Base-by-base conservation (phyloP, 2,329 filamentous ascomycete species). In the Penicillium frequentans region DNA sequence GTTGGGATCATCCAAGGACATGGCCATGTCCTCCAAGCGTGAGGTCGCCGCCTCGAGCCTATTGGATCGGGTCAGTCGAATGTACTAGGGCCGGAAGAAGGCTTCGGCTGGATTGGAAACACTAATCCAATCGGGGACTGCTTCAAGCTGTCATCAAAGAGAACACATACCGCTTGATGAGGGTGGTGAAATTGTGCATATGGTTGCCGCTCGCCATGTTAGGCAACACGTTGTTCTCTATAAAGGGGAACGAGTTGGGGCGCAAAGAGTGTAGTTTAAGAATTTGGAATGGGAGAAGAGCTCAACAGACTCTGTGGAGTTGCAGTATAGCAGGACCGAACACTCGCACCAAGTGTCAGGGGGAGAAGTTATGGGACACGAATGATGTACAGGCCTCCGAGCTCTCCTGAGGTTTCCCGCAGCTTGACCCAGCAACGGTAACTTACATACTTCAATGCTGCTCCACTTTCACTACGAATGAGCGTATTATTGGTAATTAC, bases 11-110 rank as follows among this genome's bases (percentile, higher is more conserved):
- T 78, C 76, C 46, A 79, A 86, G 16, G 91, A 89, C 64, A 90
- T 87, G 46, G 95, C 93, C 70, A 99, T 96, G 75, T 99, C 95
- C 80, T 99, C 95, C 55, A 99, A 86, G 57, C 95, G 88, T 63
- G 92, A 95, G 52, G 95, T 99, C 39, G 95, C 95, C 74, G 95
- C 95, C 83, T 99, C 95, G 67, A 99, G 90, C 79, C 95, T 99
- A 81, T 71, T 76, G 58, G 86, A 74, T 86, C 70, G 74, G 64
- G 71, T 76, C 69, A 77, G 68, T 49, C 24, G 42, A 33, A 19
- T 63, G 55, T 61, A 29, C 16, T 11, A 39, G 37, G 5, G 35
- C 16, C 45, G 9, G 48, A 7, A 44, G n/a, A 59, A 26, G 37
- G 37, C 19, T 47, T 52, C 21, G 43, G 44, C 19, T 8, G 35